Conservation (phyloP, 805 yeast species). For the Metschnikowia vanudenii region DNA sequence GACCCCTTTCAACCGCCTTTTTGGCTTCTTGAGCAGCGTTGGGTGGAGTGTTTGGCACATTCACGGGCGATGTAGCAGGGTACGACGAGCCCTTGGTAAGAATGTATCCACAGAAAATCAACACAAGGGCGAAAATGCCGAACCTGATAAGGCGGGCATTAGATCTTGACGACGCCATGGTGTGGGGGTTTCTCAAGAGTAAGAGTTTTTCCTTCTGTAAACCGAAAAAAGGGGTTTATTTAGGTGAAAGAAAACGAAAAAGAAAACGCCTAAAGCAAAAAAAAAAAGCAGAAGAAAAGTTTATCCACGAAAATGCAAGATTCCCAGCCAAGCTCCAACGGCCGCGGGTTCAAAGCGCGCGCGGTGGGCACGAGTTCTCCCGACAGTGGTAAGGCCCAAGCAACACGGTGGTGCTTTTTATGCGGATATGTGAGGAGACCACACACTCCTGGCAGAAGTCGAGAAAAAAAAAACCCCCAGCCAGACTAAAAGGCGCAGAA, state of each 20-base stretch:
- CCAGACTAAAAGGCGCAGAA: too few species aligned
- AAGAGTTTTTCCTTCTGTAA: not conserved
- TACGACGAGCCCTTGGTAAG: conserved; percentile 47
- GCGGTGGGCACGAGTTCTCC: too few species aligned
- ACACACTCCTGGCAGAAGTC: too few species aligned
- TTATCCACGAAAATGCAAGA: not conserved
- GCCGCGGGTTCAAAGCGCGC: not conserved
- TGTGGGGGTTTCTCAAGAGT: conserved; percentile 4
- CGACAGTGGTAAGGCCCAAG: too few species aligned
- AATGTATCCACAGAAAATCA: conserved; percentile 48
- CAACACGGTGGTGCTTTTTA: too few species aligned
- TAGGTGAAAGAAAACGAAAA: not conserved
- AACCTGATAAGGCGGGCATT: conserved; percentile 50
- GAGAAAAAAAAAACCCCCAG: too few species aligned
- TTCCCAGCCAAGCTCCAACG: not conserved
- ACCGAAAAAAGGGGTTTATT: not conserved
- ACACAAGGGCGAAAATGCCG: conserved; percentile 45
- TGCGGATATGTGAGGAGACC: too few species aligned
- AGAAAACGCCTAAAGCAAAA: not conserved
- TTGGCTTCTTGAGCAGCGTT: conserved; percentile 2
- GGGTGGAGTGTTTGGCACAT: not conserved
- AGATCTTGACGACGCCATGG: conserved; percentile 35
- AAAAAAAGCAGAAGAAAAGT: not conserved
- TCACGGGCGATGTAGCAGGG: conserved; percentile 11
- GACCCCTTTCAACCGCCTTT: not conserved